Evolutionary conservation across 2,329 filamentous ascomycete species (phyloP).

Genomic region (Helminthosporium solani): DNA sequence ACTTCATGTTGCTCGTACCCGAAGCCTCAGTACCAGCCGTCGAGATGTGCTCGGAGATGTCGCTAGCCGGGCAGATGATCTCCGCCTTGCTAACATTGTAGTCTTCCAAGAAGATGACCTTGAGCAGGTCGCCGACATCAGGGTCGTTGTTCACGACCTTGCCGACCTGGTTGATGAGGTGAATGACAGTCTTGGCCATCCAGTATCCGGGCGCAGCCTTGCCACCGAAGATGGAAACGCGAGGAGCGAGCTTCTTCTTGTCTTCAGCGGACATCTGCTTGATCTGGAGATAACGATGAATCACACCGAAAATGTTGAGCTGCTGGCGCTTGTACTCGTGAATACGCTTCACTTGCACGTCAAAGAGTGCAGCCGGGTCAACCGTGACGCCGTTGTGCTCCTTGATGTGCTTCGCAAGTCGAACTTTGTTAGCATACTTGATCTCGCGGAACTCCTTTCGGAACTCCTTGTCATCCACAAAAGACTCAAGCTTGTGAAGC

Average conservation of each 20-base stretch:
- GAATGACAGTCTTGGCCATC: constrained; percentile 99
- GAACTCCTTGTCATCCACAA: constrained; percentile 82
- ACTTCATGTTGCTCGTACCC: constrained; percentile 99
- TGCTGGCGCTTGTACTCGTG: constrained; percentile 99
- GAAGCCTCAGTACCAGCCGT: constrained; percentile 89
- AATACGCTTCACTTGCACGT: constrained; percentile 98
- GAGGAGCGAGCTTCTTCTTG: constrained; percentile 79
- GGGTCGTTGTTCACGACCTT: constrained; percentile 87
- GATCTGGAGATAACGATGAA: constrained; percentile 86
- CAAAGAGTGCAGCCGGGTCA: constrained; percentile 85
- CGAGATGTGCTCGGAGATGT: constrained; percentile 97
- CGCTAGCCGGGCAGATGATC: constrained; percentile 90
- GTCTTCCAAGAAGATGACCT: constrained; percentile 96
- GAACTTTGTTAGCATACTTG: constrained; percentile 94
- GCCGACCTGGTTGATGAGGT: constrained; percentile 90
- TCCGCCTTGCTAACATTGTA: constrained; percentile 99
- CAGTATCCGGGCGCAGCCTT: constrained; percentile 98
- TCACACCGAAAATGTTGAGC: constrained; percentile 97
- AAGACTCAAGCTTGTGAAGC: constrained; percentile 82
- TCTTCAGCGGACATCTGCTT: constrained; percentile 83
- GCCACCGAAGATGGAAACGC: constrained; percentile 94
- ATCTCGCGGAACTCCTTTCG: constrained; percentile 94
- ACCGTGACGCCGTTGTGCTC: constrained; percentile 75
- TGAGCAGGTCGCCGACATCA: constrained; percentile 89
- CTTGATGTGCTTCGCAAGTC: constrained; percentile 89